These are phyloP conservation scores for Candida adriatica DNA, from an alignment of 805 yeast genomes.

Conservation along the genomic window DNA sequence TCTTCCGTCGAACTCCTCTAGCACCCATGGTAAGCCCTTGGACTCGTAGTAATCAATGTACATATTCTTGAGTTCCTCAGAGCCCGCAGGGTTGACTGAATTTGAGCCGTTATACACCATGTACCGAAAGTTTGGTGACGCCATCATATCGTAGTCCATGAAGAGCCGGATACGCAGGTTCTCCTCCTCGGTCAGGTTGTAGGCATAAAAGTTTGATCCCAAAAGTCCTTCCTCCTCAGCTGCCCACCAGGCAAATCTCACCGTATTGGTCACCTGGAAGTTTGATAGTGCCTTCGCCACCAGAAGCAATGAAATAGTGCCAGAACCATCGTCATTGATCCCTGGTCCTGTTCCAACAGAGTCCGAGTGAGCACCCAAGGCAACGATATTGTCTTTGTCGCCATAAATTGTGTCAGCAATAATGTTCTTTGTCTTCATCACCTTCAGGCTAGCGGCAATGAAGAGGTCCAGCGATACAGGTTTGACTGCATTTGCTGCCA, in stretches of 20 bases:
- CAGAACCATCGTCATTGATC: conserved; percentile 92
- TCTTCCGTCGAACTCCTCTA: conserved; percentile 91
- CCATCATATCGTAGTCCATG: conserved; percentile 99
- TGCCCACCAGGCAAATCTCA: conserved; percentile 96
- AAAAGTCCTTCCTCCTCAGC: conserved; percentile 95
- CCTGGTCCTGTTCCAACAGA: conserved; percentile 93
- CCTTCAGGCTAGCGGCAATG: conserved; percentile 67
- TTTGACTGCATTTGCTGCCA: conserved; percentile 15
- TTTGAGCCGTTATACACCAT: conserved; percentile 80
- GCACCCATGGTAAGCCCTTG: conserved; percentile 68
- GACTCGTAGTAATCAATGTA: conserved; percentile 56
- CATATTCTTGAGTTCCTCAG: conserved; percentile 71
- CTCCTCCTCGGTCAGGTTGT: conserved; percentile 57
- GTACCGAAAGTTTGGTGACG: conserved; percentile 87
- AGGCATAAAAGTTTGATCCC: conserved; percentile 80
- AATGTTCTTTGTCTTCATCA: conserved; percentile 64
- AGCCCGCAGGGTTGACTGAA: conserved; percentile 73
- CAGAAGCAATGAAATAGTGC: conserved; percentile 75
- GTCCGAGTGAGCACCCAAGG: conserved; percentile 90
- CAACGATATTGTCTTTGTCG: conserved; percentile 79
- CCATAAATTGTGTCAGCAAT: conserved; percentile 82
- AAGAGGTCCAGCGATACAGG: conserved; percentile 30
- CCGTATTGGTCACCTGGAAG: conserved; percentile 76
- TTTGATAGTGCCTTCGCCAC: conserved; percentile 78
- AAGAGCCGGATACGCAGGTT: conserved; percentile 74